A percentile compares a stretch with the other conserved stretches of the same genome.
These are phyloP conservation scores for Rhododendron molle DNA, from an alignment of 148 eudicot genomes.

Conservation along the genomic window DNA sequence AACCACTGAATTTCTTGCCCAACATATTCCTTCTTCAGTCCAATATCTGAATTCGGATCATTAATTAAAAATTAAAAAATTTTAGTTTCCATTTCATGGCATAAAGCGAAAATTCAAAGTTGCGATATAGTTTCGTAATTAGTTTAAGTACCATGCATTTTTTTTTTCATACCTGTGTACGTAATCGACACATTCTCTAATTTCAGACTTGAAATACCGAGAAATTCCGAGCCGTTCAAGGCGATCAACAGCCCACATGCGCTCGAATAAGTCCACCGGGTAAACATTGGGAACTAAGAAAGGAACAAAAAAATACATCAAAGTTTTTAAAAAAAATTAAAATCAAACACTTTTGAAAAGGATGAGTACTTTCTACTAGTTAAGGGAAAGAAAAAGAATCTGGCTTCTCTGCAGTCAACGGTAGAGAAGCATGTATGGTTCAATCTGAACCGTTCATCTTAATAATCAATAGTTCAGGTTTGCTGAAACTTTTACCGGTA, in stretches of 20 bases:
- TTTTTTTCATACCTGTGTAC: constrained; percentile 30
- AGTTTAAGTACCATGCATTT: background rate
- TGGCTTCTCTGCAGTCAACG: too few species aligned
- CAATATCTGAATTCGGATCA: constrained; percentile 45
- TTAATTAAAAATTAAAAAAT: background rate
- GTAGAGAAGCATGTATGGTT: too few species aligned
- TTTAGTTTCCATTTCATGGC: background rate
- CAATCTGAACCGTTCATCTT: too few species aligned
- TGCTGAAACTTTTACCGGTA: too few species aligned
- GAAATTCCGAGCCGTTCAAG: constrained; percentile 71
- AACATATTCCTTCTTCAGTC: constrained; percentile 70
- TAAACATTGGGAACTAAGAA: constrained; percentile 51
- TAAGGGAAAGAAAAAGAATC: background rate
- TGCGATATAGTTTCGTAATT: background rate
- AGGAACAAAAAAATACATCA: background rate
- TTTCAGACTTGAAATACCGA: constrained; percentile 41
- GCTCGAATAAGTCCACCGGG: constrained; percentile 69
- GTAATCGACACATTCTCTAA: constrained; percentile 42
- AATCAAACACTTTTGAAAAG: background rate
- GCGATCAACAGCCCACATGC: constrained; percentile 57
- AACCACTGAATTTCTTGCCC: constrained; percentile 71
- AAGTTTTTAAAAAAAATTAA: background rate
- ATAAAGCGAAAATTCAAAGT: background rate
- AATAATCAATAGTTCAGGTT: too few species aligned
- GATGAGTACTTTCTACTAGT: background rate